Evolutionary conservation across 805 yeast species (phyloP), one percentile per base, ranked within the genome.

Genomic region (Kodamaea hsintzibuensis): DNA sequence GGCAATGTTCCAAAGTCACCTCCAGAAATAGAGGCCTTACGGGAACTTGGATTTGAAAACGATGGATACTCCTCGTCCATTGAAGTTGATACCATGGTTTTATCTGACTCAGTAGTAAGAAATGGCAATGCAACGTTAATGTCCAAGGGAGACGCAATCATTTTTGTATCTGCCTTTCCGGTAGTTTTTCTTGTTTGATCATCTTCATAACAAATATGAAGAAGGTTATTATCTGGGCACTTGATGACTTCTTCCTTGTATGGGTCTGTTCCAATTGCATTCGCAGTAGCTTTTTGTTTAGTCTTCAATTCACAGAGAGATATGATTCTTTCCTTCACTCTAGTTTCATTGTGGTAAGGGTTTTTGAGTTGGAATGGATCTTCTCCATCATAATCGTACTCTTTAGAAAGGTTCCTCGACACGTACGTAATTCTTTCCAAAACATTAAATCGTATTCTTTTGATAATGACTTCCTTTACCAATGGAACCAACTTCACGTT

Each of bases 401-500:
- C 86, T 55, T 68, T 73, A 42, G 78, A 74, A 55, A 80, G 65
- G 60, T 81, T 81, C 55, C 80, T 82, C 5, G 89, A 82, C 7
- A 78, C 79, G 65, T 84, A 86, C 0, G 88, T 80, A 7, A 86
- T 79, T 55, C 84, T 79, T 63, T 89, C 95, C 54, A 85, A 72
- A 10, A 88, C 77, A 57, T 86, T 86, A 51, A 88, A 78, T 55
- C 83, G 81, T 50, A 89, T 75, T 59, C 92, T 73, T 57, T 85
- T 88, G 37, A 89, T 69, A 2, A 76, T 73, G 3, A 89, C 77
- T 50, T 81, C 80, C 66, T 88, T 88, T 3, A 78, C 80, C 56
- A 87, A 62, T 0, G 96, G 95, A 0, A 82, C 79, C 19, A 89
- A 72, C 63, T 85, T 87, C 60, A 89, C 77, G 61, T 82, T 85